Evolutionary conservation across 768 basidiomycete genomes (phyloP).

Genomic region (Daedaleopsis nitida): DNA sequence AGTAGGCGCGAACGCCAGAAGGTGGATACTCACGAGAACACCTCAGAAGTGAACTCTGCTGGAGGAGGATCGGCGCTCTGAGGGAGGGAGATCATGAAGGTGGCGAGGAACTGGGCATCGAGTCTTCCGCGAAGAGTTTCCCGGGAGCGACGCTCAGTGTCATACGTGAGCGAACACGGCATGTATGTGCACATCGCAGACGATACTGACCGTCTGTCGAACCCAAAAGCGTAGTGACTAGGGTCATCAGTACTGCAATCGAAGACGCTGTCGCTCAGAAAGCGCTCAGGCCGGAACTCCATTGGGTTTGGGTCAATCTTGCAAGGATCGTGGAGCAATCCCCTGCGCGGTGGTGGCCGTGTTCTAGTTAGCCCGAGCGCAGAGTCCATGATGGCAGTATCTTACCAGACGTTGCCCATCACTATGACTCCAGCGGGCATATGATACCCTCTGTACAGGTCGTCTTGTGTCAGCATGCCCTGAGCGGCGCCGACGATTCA

Average conservation of each 20-base stretch:
- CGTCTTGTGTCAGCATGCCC: slow-evolving; percentile 21
- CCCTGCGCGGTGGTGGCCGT: slow-evolving; percentile 33
- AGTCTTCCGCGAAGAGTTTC: slow-evolving; percentile 24
- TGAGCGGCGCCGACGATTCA: not conserved
- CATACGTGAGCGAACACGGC: not conserved
- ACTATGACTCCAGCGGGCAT: slow-evolving; percentile 31
- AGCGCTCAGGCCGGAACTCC: not conserved
- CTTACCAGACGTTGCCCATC: slow-evolving; percentile 25
- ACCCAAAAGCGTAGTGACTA: slow-evolving; percentile 12
- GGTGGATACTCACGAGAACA: too few species aligned
- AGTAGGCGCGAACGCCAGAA: too few species aligned
- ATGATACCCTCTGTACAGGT: slow-evolving; percentile 28
- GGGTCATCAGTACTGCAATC: slow-evolving; percentile 14
- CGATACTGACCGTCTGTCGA: slow-evolving; percentile 9
- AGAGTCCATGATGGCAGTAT: not conserved
- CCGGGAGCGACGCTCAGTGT: slow-evolving; percentile 26
- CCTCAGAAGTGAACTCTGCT: too few species aligned
- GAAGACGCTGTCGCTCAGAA: slow-evolving; percentile 3
- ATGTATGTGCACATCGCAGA: not conserved
- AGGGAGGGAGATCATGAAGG: slow-evolving; percentile 7
- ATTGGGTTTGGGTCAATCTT: not conserved
- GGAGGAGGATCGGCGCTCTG: too few species aligned
- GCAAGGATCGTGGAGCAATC: slow-evolving; percentile 33
- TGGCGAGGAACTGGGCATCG: slow-evolving; percentile 23
- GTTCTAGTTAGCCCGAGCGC: slow-evolving; percentile 10